Conservation (phyloP, 2,329 filamentous ascomycete species). For the Penicillium sumatraense region DNA sequence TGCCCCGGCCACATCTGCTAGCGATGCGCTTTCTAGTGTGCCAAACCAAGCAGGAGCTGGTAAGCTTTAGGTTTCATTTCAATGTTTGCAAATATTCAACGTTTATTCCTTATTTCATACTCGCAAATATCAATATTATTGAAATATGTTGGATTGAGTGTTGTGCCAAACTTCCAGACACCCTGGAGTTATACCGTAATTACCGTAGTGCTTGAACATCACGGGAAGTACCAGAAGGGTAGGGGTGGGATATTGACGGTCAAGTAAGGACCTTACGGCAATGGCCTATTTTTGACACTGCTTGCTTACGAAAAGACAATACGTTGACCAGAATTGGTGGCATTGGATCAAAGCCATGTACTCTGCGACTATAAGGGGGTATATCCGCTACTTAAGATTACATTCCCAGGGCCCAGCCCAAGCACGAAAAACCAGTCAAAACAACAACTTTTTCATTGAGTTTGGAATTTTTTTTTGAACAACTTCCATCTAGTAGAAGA, state of each 20-base stretch:
- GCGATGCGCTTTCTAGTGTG: not conserved
- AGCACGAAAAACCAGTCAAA: conserved; percentile 30
- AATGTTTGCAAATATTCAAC: not conserved
- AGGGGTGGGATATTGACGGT: too few relatives aligned
- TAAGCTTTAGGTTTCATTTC: not conserved
- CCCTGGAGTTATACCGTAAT: too few relatives aligned
- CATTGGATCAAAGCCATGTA: conserved; percentile 29
- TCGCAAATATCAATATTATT: too few relatives aligned
- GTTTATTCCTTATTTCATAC: too few relatives aligned
- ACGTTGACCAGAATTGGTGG: conserved; percentile 26
- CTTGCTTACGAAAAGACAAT: not conserved
- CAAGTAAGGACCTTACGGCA: too few relatives aligned
- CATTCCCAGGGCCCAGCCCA: conserved; percentile 31
- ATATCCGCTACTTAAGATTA: conserved; percentile 30
- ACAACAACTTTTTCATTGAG: conserved; percentile 30
- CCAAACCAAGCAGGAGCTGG: not conserved
- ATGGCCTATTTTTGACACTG: too few relatives aligned
- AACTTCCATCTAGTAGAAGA: conserved; percentile 82
- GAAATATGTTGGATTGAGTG: too few relatives aligned
- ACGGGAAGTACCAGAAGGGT: too few relatives aligned
- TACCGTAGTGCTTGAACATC: too few relatives aligned
- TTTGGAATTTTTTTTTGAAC: conserved; percentile 28
- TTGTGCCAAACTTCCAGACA: too few relatives aligned
- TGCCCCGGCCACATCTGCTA: conserved; percentile 2
- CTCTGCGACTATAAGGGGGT: conserved; percentile 29